These are phyloP conservation scores for Leccinellum albellum DNA, from an alignment of 768 basidiomycete species.

Conservation along the genomic window DNA sequence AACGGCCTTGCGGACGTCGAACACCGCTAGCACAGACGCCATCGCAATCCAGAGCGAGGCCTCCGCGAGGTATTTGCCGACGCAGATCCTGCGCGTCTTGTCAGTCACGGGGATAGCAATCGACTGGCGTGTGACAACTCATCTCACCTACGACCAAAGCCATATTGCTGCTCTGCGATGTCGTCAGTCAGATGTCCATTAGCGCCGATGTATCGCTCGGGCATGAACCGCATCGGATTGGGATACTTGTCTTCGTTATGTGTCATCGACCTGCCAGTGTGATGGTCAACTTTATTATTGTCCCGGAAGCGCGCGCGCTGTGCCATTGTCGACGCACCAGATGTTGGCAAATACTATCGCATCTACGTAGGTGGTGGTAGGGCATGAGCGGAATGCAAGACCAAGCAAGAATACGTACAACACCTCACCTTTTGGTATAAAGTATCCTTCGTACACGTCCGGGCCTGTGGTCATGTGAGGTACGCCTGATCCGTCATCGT, in stretches of 20 bases:
- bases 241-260: slow-evolving; percentile 22
- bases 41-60: slow-evolving; percentile 25
- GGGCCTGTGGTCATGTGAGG: slow-evolving; percentile 22
- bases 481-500: slow-evolving; percentile 21
- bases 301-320: not conserved
- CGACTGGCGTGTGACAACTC: not conserved
- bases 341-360: slow-evolving; percentile 23
- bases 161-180: slow-evolving; percentile 16
- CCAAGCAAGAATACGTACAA: not conserved
- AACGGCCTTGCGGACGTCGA: slow-evolving; percentile 28
- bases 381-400: not conserved
- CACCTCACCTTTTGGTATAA: slow-evolving; percentile 20
- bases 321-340: slow-evolving; percentile 7
- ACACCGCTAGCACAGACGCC: slow-evolving; percentile 23
- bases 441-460: slow-evolving; percentile 17
- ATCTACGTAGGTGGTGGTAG: slow-evolving; percentile 1
- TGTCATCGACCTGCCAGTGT: slow-evolving; percentile 23
- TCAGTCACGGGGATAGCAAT: not conserved
- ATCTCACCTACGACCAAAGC: slow-evolving; percentile 23
- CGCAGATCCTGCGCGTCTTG: slow-evolving; percentile 17
- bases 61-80: slow-evolving; percentile 26
- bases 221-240: slow-evolving; percentile 20
- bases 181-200: slow-evolving; percentile 19
- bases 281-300: not conserved
- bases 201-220: slow-evolving; percentile 16